phyloP scores from a whole-genome alignment of 176 grass and related monocot genomes.

The Phoenix dactylifera region DNA sequence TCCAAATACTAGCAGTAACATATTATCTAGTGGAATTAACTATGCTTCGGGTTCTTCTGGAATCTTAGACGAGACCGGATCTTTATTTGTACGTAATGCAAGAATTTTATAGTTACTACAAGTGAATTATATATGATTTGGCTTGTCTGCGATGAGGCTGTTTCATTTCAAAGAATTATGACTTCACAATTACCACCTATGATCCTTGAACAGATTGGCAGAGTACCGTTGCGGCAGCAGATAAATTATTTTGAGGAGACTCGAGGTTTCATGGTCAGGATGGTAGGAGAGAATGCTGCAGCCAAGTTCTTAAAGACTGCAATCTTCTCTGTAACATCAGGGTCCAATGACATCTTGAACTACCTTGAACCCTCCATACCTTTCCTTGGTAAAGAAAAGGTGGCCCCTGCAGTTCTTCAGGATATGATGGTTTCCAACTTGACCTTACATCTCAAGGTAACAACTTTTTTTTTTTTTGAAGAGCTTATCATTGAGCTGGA shows the following conservation, averaged over 20 bases:
- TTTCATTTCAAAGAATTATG: no score
- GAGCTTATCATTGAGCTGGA: no score
- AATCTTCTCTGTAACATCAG: constrained; percentile 43
- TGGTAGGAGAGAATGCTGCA: constrained; percentile 37
- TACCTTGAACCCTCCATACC: constrained; percentile 61
- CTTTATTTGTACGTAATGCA: constrained; percentile 46
- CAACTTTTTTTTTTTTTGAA: neutral
- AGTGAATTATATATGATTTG: no score
- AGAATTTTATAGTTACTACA: no score
- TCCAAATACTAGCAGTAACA: constrained; percentile 31
- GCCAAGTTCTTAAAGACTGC: constrained; percentile 42
- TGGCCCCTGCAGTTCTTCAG: constrained; percentile 41
- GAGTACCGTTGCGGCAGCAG: constrained; percentile 58
- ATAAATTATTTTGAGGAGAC: constrained; percentile 69
- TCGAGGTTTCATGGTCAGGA: constrained; percentile 31
- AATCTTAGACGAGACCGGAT: constrained; percentile 81
- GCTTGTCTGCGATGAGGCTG: no score
- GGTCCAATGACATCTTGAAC: constrained; percentile 82
- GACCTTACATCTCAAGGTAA: constrained; percentile 66
- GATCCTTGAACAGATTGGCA: constrained; percentile 40
- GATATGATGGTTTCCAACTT: constrained; percentile 65
- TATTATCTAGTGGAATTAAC: constrained; percentile 42
- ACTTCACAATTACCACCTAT: neutral
- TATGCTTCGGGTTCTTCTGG: constrained; percentile 88
- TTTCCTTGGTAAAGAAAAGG: constrained; percentile 49